Conservation (phyloP, 805 yeast species). For the Nakazawaea wyomingensis region DNA sequence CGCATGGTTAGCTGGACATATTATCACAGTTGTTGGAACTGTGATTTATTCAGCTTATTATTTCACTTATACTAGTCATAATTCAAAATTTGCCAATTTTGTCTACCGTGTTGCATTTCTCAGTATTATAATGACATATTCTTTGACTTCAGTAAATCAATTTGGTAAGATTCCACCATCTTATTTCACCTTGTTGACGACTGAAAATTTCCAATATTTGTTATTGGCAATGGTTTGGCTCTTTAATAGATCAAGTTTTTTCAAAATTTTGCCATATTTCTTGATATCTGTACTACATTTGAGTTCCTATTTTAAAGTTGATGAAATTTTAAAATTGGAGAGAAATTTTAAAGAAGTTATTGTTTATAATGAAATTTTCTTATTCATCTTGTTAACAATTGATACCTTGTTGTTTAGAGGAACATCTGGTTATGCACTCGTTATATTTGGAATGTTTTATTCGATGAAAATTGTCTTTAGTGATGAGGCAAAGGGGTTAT, state of each 20-base stretch:
- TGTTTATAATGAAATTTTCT: constrained; percentile 55
- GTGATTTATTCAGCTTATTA: constrained; percentile 28
- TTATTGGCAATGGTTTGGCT: constrained; percentile 54
- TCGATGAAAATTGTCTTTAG: constrained; percentile 67
- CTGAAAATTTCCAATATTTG: constrained; percentile 72
- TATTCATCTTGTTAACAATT: constrained; percentile 46
- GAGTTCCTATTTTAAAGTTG: constrained; percentile 33
- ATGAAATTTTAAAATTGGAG: constrained; percentile 34
- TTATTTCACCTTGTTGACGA: constrained; percentile 57
- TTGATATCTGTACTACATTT: constrained; percentile 57
- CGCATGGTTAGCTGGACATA: constrained; percentile 57
- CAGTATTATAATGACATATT: constrained; percentile 50
- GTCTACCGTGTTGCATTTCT: constrained; percentile 49
- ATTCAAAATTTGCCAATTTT: constrained; percentile 40
- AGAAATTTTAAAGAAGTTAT: constrained; percentile 38
- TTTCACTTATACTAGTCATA: constrained; percentile 29
- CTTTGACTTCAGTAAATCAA: constrained; percentile 50
- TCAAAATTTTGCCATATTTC: constrained; percentile 59
- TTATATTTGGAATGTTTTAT: constrained; percentile 50
- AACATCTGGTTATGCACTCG: constrained; percentile 64
- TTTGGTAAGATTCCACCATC: constrained; percentile 60
- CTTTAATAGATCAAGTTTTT: constrained; percentile 56
- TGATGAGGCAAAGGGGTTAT: constrained; percentile 39
- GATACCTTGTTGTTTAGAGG: constrained; percentile 63
- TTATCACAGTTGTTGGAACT: constrained; percentile 40